These are phyloP conservation scores for Flaveria brownii DNA, from an alignment of 129 eudicot species.

Conservation along the genomic window DNA sequence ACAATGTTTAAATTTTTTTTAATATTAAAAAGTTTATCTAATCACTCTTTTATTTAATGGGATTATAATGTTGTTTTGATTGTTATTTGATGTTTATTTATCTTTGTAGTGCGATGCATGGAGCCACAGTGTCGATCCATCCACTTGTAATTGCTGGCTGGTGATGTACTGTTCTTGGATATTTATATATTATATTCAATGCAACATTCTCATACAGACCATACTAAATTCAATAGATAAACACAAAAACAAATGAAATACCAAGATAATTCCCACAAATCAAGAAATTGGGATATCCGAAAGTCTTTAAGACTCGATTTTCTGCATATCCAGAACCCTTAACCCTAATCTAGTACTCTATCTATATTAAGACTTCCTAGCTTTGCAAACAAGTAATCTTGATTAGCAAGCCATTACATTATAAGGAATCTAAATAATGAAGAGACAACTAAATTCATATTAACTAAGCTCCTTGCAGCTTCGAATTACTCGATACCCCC, in stretches of 20 bases:
- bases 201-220: background rate
- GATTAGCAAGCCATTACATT: background rate
- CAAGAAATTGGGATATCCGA: background rate
- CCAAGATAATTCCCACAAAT: background rate
- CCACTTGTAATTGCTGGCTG: slow-evolving; percentile 99
- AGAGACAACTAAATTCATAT: background rate
- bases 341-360: background rate
- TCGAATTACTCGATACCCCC: background rate
- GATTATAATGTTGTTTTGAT: slow-evolving; percentile 5
- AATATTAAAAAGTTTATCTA: background rate
- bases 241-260: background rate
- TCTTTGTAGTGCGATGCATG: slow-evolving; percentile 83
- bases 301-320: background rate
- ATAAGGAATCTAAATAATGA: background rate
- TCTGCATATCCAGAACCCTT: background rate
- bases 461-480: background rate
- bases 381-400: background rate
- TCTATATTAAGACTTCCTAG: background rate
- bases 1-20: background rate
- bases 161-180: slow-evolving; percentile 53
- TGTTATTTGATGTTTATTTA: slow-evolving; percentile 15
- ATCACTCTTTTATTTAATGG: background rate
- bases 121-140: slow-evolving; percentile 82
- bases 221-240: background rate
- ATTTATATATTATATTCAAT: slow-evolving; percentile 19